phyloP scores from a whole-genome alignment of 208 protist genomes.

The Leptomonas seymouri region DNA sequence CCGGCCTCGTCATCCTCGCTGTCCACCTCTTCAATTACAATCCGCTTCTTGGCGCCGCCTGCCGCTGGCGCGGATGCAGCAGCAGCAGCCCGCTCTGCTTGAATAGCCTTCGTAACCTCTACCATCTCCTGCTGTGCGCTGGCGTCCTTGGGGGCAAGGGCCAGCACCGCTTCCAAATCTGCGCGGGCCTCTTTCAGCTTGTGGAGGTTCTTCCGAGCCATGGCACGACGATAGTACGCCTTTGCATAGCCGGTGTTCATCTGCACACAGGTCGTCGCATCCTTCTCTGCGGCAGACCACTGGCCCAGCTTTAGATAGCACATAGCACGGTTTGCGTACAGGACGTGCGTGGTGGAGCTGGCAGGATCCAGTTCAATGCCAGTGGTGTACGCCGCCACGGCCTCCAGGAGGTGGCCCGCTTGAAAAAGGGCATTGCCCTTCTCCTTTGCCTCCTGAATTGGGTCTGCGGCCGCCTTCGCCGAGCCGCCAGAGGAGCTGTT shows the following conservation, averaged over 20 bases:
- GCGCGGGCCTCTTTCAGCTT: constrained; percentile 84
- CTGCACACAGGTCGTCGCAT: constrained; percentile 78
- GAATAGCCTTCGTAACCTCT: constrained; percentile 72
- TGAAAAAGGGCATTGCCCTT: constrained; percentile 88
- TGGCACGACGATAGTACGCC: constrained; percentile 85
- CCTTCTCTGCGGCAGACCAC: constrained; percentile 82
- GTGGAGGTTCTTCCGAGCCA: constrained; percentile 82
- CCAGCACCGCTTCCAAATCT: constrained; percentile 87
- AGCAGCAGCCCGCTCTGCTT: constrained; percentile 43
- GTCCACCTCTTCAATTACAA: constrained; percentile 87
- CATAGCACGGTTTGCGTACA: constrained; percentile 89
- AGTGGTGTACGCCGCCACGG: constrained; percentile 76
- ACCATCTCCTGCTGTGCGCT: constrained; percentile 75
- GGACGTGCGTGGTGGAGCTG: constrained; percentile 60
- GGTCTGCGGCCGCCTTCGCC: constrained; percentile 17
- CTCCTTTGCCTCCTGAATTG: constrained; percentile 73
- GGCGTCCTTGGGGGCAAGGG: constrained; percentile 69
- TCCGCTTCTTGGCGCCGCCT: constrained; percentile 55
- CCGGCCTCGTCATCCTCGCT: constrained; percentile 67
- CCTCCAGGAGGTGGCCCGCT: constrained; percentile 67
- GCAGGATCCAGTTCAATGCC: constrained; percentile 88
- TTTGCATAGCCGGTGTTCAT: constrained; percentile 87
- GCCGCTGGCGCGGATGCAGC: constrained; percentile 18
- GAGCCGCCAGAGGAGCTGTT: neutral
- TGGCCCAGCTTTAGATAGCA: constrained; percentile 79